phyloP scores from a whole-genome alignment of 345 rosid species.

The Pugionium cornutum region DNA sequence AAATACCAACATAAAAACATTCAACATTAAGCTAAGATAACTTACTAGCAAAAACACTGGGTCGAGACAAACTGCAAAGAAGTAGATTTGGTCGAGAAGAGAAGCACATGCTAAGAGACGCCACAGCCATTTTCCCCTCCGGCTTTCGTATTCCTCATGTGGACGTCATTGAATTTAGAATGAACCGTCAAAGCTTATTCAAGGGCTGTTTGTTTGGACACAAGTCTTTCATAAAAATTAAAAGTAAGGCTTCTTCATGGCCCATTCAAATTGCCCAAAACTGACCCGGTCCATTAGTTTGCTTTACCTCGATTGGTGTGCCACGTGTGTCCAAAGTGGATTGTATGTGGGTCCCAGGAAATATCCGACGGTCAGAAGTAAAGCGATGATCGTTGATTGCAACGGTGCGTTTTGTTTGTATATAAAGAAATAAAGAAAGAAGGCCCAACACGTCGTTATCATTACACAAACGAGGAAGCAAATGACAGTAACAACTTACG shows the following conservation, averaged over 20 bases:
- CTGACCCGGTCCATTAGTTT: background rate
- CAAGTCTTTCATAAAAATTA: background rate
- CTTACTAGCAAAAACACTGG: conserved; percentile 55
- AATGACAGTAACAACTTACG: conserved; percentile 5
- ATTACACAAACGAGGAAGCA: conserved; percentile 17
- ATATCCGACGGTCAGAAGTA: conserved; percentile 15
- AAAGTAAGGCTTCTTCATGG: background rate
- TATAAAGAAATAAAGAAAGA: conserved; percentile 15
- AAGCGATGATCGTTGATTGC: conserved; percentile 13
- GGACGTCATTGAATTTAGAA: conserved; percentile 26
- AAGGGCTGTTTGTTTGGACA: conserved; percentile 30
- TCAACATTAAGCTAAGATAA: background rate
- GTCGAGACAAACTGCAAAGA: conserved; percentile 42
- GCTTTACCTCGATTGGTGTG: conserved; percentile 25
- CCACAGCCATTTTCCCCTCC: conserved; percentile 36
- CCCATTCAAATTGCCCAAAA: background rate
- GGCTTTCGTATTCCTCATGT: conserved; percentile 17
- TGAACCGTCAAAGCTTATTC: background rate
- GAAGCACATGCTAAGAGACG: conserved; percentile 45
- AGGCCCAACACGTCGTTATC: conserved; percentile 67
- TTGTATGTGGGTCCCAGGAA: background rate
- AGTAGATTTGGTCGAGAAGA: conserved; percentile 45
- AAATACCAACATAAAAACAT: conserved; percentile 1
- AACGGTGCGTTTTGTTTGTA: conserved; percentile 35
- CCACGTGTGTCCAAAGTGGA: conserved; percentile 13